phyloP scores from a whole-genome alignment of 192 early-diverging fungal genomes.

The Gamsiella multidivaricata region DNA sequence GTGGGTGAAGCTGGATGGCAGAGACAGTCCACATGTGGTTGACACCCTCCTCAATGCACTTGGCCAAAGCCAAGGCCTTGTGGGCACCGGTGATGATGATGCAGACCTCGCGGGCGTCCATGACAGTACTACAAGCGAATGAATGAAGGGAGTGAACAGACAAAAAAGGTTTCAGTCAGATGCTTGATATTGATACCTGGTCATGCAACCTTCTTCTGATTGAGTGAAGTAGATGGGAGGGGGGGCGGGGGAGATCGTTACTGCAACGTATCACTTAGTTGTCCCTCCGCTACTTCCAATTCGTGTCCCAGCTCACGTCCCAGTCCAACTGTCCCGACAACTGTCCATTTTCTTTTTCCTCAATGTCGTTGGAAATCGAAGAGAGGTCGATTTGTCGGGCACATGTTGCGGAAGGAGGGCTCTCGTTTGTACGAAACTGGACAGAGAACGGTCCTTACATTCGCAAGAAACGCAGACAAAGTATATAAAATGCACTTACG shows the following conservation, averaged over 20 bases:
- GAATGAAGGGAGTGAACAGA: too few relatives aligned
- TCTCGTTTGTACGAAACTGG: too few relatives aligned
- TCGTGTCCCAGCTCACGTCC: neutral
- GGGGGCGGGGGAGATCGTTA: too few relatives aligned
- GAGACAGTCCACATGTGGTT: conserved; percentile 94
- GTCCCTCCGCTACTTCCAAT: neutral
- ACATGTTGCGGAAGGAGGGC: too few relatives aligned
- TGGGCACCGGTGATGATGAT: conserved; percentile 89
- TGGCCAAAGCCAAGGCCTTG: conserved; percentile 84
- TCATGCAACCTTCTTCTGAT: conserved; percentile 9
- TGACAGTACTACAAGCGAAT: conserved; percentile 71
- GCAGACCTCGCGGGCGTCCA: conserved; percentile 87
- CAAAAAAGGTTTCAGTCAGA: conserved; percentile 13
- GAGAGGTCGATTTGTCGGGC: too few relatives aligned
- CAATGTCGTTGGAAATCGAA: neutral
- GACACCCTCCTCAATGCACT: conserved; percentile 84
- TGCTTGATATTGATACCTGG: neutral
- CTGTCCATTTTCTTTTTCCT: too few relatives aligned
- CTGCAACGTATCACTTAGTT: too few relatives aligned
- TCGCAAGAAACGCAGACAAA: conserved; percentile 2
- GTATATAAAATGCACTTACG: conserved; percentile 52
- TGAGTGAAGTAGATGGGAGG: too few relatives aligned
- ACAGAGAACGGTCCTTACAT: too few relatives aligned
- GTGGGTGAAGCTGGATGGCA: conserved; percentile 84
- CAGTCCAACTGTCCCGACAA: too few relatives aligned